These are phyloP conservation scores for Ziziphus jujuba DNA, from an alignment of 306 rosid species.

Conservation along the genomic window DNA sequence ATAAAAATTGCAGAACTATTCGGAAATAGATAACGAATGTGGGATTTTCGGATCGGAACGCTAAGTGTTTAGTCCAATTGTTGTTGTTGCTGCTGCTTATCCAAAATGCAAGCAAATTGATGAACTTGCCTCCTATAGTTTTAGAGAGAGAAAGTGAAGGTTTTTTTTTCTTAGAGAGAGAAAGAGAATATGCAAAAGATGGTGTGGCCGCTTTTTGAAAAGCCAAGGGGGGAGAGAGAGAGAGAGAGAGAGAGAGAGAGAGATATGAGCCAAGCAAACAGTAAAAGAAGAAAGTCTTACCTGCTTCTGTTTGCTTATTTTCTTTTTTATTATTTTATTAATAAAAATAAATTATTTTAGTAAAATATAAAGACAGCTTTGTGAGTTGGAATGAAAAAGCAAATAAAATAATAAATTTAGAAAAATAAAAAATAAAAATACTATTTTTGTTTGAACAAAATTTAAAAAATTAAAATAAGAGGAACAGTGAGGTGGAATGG, in stretches of 20 bases:
- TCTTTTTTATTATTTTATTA: background rate
- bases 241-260: background rate
- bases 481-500: conserved; percentile 18
- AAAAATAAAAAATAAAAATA: too few species aligned
- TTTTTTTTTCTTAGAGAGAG: conserved; percentile 3
- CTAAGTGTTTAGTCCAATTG: conserved; percentile 17
- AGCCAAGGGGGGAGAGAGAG: conserved; percentile 19
- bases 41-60: conserved; percentile 61
- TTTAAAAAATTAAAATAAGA: background rate
- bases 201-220: conserved; percentile 50
- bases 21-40: background rate
- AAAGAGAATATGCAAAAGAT: conserved; percentile 36
- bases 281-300: conserved; percentile 17
- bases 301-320: background rate
- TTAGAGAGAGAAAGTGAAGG: conserved; percentile 1
- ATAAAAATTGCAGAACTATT: conserved; percentile 2
- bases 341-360: background rate
- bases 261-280: conserved; percentile 12
- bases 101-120: conserved; percentile 25
- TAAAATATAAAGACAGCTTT: too few species aligned
- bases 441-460: too few species aligned
- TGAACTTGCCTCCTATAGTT: background rate
- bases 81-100: background rate
- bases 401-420: too few species aligned
- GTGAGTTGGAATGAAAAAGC: background rate